A percentile compares a stretch with the other conserved stretches of the same genome.
Evolutionary conservation across 2,329 filamentous ascomycete genomes (phyloP).

Genomic region (Colletotrichum sp.): DNA sequence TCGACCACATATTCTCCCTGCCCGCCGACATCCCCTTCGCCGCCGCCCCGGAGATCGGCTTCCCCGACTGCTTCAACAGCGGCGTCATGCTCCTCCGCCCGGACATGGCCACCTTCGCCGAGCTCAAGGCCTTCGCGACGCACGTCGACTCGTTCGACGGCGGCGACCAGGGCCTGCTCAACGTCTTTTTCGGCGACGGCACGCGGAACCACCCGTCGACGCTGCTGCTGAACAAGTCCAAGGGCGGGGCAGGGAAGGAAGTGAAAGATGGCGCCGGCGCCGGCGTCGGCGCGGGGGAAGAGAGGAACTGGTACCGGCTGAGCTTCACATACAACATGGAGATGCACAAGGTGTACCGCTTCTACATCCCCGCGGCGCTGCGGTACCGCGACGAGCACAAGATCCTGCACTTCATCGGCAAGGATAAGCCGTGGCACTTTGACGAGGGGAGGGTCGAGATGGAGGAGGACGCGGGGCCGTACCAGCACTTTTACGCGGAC

Average conservation of each 20-base stretch:
- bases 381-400: slow-evolving; percentile 46
- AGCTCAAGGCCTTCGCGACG: slow-evolving; percentile 63
- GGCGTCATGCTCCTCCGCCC: slow-evolving; percentile 70
- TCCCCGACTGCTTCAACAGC: slow-evolving; percentile 76
- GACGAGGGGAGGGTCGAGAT: slow-evolving; percentile 22
- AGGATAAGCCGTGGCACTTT: slow-evolving; percentile 66
- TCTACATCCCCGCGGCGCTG: slow-evolving; percentile 25
- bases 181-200: slow-evolving; percentile 61
- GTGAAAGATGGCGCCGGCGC: rapidly evolving
- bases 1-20: slow-evolving; percentile 75
- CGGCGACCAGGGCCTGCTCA: slow-evolving; percentile 72
- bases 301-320: slow-evolving; percentile 27
- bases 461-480: slow-evolving; percentile 9
- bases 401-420: slow-evolving; percentile 72
- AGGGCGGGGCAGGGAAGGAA: background rate
- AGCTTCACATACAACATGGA: slow-evolving; percentile 27
- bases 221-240: background rate
- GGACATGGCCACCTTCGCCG: slow-evolving; percentile 67
- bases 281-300: background rate
- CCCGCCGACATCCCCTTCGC: slow-evolving; percentile 43
- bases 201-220: slow-evolving; percentile 39
- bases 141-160: slow-evolving; percentile 74
- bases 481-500: slow-evolving; percentile 20
- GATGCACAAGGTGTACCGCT: slow-evolving; percentile 24
- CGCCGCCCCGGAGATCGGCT: slow-evolving; percentile 70